Base-by-base conservation (phyloP, 768 basidiomycete species). In the Mycena latifolia region DNA sequence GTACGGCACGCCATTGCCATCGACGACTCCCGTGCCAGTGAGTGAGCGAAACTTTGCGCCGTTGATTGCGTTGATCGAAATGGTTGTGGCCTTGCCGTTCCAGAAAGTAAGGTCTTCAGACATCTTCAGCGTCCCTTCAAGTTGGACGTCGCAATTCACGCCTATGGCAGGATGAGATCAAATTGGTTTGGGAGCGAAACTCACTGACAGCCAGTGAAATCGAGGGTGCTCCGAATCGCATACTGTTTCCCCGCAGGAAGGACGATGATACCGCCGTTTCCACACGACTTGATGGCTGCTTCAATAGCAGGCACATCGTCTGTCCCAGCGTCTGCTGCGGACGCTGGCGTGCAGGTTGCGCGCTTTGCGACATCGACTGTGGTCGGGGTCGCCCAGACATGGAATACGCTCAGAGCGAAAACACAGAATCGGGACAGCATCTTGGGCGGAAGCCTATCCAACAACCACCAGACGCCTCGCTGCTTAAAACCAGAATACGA, bases 261-360 rank as follows among this genome's bases (percentile, higher is more conserved):
- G 33, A 76, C 71, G 25, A 77, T 77, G 35, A 74, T 73, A 9
- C 77, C 76, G 12, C 75, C 75, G 33, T 75, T 75, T 1, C 77
- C 77, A 45, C 76, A 78, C 33, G 74, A 71, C 55, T 75, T 67
- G 52, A 78, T 71, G 29, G 76, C 76, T 10, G 72, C 72, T 50
- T 71, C 61, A 22, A 77, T 77, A 55, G 77, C 74, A 27, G 74
- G 76, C 15, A 77, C 75, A 53, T 78, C 77, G 48, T 78, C 77
- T 12, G 60, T 62, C 12, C 70, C 71, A 11, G 75, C 66, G 48
- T 71, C 62, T 3, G 67, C 69, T 2, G 73, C 74, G 15, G 73
- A 75, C 3, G 69, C 59, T 1, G 74, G 73, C 0, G 75, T 76
- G 31, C 77, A 78, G 0, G 74, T 73, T 6, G 76, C 74, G 22